Evolutionary conservation across 805 yeast species (phyloP).

Genomic region (Blastobotrys americana): DNA sequence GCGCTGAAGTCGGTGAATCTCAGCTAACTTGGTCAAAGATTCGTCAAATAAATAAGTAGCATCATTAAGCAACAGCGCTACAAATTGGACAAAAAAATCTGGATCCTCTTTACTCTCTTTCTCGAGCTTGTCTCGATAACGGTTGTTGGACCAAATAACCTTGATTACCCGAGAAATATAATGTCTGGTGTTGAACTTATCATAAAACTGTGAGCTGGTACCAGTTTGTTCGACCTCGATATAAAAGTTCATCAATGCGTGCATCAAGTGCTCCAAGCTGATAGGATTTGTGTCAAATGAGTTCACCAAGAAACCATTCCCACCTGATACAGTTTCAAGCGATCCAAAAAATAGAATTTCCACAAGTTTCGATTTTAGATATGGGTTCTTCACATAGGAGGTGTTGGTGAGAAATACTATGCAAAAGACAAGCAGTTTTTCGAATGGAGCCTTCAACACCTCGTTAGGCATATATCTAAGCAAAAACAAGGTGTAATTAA

Average conservation of each 20-base stretch:
- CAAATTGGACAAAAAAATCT: conserved; percentile 83
- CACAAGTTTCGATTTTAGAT: conserved; percentile 75
- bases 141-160: conserved; percentile 69
- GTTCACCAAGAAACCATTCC: conserved; percentile 59
- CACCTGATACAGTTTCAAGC: conserved; percentile 34
- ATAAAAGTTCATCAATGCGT: conserved; percentile 80
- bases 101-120: conserved; percentile 60
- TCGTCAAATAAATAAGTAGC: conserved; percentile 89
- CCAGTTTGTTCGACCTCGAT: conserved; percentile 96
- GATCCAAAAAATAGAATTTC: conserved; percentile 72
- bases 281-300: conserved; percentile 57
- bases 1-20: conserved; percentile 66
- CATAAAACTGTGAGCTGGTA: conserved; percentile 89
- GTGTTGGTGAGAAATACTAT: conserved; percentile 67
- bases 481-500: conserved; percentile 49
- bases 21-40: conserved; percentile 68
- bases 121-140: conserved; percentile 61
- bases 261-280: conserved; percentile 60
- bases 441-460: conserved; percentile 38
- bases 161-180: conserved; percentile 78
- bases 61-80: conserved; percentile 92
- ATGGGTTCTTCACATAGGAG: conserved; percentile 74
- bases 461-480: conserved; percentile 45
- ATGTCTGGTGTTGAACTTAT: conserved; percentile 86
- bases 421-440: conserved; percentile 53